These are phyloP conservation scores for Amauroascus verrucosus DNA, from an alignment of 2,329 filamentous ascomycete genomes.

Conservation along the genomic window DNA sequence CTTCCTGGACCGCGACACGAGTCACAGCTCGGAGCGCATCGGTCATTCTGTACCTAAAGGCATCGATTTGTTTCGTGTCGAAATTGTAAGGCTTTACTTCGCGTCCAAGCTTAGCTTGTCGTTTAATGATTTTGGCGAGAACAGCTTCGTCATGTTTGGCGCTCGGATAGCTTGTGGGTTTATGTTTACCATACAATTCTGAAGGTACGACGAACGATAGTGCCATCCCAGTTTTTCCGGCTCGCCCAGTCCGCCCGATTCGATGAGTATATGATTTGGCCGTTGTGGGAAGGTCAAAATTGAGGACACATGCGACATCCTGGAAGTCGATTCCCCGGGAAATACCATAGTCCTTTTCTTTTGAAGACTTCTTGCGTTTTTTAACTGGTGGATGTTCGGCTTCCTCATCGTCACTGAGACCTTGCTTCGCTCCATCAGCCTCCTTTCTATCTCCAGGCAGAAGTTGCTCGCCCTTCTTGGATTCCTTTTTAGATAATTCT, in stretches of 20 bases:
- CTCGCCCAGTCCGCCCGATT: constrained; percentile 84
- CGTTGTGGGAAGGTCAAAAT: constrained; percentile 85
- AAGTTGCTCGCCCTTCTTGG: constrained; percentile 16
- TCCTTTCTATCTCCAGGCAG: constrained; percentile 18
- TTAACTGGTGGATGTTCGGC: constrained; percentile 36
- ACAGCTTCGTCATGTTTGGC: constrained; percentile 77
- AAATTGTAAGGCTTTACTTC: constrained; percentile 86
- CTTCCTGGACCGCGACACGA: constrained; percentile 78
- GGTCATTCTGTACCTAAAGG: constrained; percentile 88
- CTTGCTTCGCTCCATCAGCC: constrained; percentile 25
- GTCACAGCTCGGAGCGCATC: constrained; percentile 88
- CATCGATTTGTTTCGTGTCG: constrained; percentile 86
- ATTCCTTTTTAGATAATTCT: constrained; percentile 27
- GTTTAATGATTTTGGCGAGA: constrained; percentile 64
- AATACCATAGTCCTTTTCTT: constrained; percentile 87
- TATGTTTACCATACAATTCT: constrained; percentile 76
- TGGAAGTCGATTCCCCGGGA: constrained; percentile 94
- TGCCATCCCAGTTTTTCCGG: constrained; percentile 84
- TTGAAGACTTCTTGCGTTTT: constrained; percentile 55
- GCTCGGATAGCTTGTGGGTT: constrained; percentile 65
- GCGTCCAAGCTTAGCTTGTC: constrained; percentile 67
- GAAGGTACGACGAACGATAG: constrained; percentile 88
- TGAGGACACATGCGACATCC: constrained; percentile 86
- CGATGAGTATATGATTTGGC: constrained; percentile 94
- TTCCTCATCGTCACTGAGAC: constrained; percentile 30